These are phyloP conservation scores for Voacanga thouarsii DNA, from an alignment of 257 asterid genomes.

Conservation along the genomic window DNA sequence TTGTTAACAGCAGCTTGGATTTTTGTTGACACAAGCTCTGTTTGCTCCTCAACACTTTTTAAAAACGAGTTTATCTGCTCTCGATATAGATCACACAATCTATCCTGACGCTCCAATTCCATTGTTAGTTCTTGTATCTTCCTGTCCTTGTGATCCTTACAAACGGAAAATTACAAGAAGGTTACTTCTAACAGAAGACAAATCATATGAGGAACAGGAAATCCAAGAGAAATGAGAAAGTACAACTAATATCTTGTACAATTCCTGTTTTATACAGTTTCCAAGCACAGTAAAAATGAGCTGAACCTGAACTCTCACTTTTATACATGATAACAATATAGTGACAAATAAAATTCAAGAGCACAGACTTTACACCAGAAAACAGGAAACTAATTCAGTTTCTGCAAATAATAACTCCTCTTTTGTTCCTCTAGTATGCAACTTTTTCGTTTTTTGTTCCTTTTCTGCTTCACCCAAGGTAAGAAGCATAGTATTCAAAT, in stretches of 20 bases:
- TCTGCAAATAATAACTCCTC: neutral
- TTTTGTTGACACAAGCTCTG: slow-evolving; percentile 23
- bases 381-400: neutral
- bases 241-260: neutral
- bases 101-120: slow-evolving; percentile 37
- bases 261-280: neutral
- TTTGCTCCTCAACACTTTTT: slow-evolving; percentile 23
- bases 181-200: neutral
- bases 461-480: neutral
- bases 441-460: neutral
- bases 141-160: slow-evolving; percentile 33
- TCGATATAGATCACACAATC: slow-evolving; percentile 27
- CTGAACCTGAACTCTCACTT: neutral
- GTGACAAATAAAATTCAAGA: neutral
- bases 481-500: neutral
- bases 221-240: neutral
- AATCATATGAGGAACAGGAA: neutral
- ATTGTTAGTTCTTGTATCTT: slow-evolving; percentile 26
- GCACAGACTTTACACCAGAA: neutral
- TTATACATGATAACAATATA: neutral
- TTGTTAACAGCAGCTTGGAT: slow-evolving; percentile 24
- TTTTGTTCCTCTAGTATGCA: neutral
- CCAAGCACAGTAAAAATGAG: neutral
- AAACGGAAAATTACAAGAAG: neutral
- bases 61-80: slow-evolving; percentile 26